phyloP scores from a whole-genome alignment of 2,329 filamentous ascomycete species.

The Ilyonectria destructans region DNA sequence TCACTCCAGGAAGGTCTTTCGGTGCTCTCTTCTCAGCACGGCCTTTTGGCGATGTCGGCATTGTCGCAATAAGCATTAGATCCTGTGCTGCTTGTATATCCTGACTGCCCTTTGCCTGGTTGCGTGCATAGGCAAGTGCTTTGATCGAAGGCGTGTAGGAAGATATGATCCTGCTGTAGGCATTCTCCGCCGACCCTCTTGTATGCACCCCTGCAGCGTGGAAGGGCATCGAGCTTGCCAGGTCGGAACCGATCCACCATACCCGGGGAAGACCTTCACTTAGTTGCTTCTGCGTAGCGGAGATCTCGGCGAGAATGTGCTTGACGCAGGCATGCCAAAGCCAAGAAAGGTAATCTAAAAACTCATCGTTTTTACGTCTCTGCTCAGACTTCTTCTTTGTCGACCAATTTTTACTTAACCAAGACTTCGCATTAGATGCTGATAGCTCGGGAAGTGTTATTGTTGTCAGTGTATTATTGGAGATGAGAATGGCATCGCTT shows the following conservation, averaged over 20 bases:
- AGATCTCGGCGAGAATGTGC: neutral
- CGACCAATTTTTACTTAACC: neutral
- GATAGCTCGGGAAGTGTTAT: neutral
- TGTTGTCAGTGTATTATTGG: neutral
- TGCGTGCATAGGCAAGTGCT: conserved; percentile 1
- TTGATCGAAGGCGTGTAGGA: conserved; percentile 7
- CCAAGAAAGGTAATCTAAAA: conserved; percentile 4
- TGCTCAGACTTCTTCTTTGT: conserved; percentile 1
- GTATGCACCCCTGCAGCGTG: neutral
- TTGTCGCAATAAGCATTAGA: conserved; percentile 1
- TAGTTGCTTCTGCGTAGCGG: neutral
- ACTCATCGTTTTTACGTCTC: neutral
- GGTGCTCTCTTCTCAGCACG: neutral
- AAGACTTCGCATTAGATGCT: neutral
- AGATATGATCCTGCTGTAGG: neutral
- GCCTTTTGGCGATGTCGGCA: conserved; percentile 4
- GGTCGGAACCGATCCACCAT: conserved; percentile 2
- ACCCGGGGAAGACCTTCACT: neutral
- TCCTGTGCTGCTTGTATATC: too few relatives aligned
- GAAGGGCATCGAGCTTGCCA: conserved; percentile 3
- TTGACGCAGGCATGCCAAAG: conserved; percentile 2
- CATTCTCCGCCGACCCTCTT: neutral
- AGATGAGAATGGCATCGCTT: conserved; percentile 11
- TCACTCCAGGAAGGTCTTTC: neutral
- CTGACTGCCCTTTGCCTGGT: too few relatives aligned